Base-by-base conservation (phyloP, 768 basidiomycete species). In the Tricholoma saponaceum region DNA sequence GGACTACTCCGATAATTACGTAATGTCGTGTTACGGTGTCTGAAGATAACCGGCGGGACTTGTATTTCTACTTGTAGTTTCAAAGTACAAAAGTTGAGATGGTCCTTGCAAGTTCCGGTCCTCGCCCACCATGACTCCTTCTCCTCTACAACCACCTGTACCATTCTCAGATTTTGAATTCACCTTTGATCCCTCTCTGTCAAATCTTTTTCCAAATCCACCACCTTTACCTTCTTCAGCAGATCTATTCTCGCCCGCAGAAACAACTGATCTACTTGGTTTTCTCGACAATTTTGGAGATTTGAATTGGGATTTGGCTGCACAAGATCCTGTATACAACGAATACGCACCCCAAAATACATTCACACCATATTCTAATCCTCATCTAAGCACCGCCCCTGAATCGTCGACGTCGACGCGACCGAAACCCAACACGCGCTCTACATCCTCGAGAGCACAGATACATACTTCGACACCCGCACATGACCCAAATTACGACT, bases 271-370 rank as follows among this genome's bases (percentile, higher is more conserved):
- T 70, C 76, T 93, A 54, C 79, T 92, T 59, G 86, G 87, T 56
- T 93, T 93, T 69, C 83, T 93, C 68, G 90, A 92, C 72, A 86
- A 85, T 70, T 90, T 92, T 65, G 80, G 77, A 64, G 86, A 76
- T 51, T 69, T 78, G 64, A 72, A 70, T 56, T 79, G 84, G 84
- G 86, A 89, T 55, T 75, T 83, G 58, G 77, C 79, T 25, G n/a
- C 57, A 8, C 61, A 76, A 1, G 78, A 79, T n/a, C 68, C 69
- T 25, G 13, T 60, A 16, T 62, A 55, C 30, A 64, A 66, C 52
- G 70, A 72, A 1, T 67, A 70, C 57, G 58, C 63, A 7, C 56
- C 70, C 4, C 26, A 9, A 28, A 66, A 62, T 10, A 54, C 69
- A 16, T 63, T 63, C 32, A 66, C 77, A 1, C 77, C 79, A 0